Percentiles rank a stretch among this genome's conserved stretches.
These are phyloP conservation scores for Asterophora lycoperdoides DNA, from an alignment of 768 basidiomycete species.

Conservation along the genomic window DNA sequence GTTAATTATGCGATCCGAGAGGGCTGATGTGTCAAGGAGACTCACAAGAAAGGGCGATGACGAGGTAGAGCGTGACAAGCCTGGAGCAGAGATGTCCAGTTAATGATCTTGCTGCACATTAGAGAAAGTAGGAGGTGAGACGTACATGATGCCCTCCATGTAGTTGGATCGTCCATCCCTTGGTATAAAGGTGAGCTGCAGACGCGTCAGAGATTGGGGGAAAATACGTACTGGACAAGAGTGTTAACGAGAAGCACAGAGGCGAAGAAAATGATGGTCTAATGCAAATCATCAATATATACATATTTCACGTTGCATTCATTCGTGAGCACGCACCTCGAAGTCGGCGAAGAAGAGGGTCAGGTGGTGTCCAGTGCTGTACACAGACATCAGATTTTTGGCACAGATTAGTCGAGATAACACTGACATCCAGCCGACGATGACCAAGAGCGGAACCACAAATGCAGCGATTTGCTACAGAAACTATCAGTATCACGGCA, in stretches of 20 bases:
- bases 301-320: not conserved
- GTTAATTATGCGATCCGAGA: not conserved
- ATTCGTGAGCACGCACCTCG: constrained; percentile 45
- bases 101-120: constrained; percentile 13
- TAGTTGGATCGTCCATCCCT: constrained; percentile 87
- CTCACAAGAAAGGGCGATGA: constrained; percentile 78
- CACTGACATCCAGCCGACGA: constrained; percentile 82
- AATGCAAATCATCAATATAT: not conserved
- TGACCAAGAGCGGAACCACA: constrained; percentile 82
- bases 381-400: constrained; percentile 2
- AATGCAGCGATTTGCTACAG: constrained; percentile 79
- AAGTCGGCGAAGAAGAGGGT: constrained; percentile 85
- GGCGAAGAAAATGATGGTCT: constrained; percentile 83
- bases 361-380: constrained; percentile 61
- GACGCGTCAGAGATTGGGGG: not conserved
- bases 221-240: constrained; percentile 56
- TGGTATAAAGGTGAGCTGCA: constrained; percentile 3
- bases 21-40: constrained; percentile 8
- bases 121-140: constrained; percentile 29
- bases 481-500: not conserved
- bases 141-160: constrained; percentile 83
- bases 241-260: constrained; percentile 87
- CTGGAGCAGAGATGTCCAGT: constrained; percentile 15
- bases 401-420: constrained; percentile 14
- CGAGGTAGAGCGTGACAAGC: constrained; percentile 66